Percentiles rank a stretch among this genome's conserved stretches.
Conservation (phyloP, 257 asterid species). For the Plantago major region DNA sequence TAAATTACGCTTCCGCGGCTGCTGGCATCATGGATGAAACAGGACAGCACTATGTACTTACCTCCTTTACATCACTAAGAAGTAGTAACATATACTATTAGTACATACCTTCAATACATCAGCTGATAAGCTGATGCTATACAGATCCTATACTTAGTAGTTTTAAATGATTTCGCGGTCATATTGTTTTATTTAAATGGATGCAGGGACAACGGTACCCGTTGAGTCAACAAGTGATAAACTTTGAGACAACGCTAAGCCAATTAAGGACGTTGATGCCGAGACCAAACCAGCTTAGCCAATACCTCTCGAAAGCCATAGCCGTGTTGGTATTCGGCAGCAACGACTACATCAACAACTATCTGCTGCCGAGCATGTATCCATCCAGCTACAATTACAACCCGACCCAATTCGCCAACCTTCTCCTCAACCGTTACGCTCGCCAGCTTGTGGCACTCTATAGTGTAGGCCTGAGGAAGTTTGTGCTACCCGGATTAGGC, state of each 20-base stretch:
- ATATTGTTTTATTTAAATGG: no score
- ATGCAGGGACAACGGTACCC: constrained; percentile 68
- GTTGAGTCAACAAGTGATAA: constrained; percentile 71
- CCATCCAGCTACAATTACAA: constrained; percentile 63
- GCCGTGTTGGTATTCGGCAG: constrained; percentile 71
- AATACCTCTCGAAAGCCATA: constrained; percentile 47
- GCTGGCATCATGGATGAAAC: constrained; percentile 89
- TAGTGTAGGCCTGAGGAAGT: constrained; percentile 69
- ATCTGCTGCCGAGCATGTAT: constrained; percentile 59
- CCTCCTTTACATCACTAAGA: background rate
- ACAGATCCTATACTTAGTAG: background rate
- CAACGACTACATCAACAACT: constrained; percentile 96
- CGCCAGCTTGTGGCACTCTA: constrained; percentile 72
- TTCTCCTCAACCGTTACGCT: constrained; percentile 65
- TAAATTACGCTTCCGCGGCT: constrained; percentile 92
- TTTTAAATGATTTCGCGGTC: background rate
- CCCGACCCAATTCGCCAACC: constrained; percentile 64
- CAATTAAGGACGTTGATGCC: constrained; percentile 53
- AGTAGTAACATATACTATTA: background rate
- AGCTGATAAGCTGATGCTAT: no score
- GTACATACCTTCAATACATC: background rate
- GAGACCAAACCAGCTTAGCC: constrained; percentile 24
- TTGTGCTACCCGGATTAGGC: constrained; percentile 62
- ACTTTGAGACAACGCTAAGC: constrained; percentile 66
- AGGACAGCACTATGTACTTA: constrained; percentile 70